phyloP scores from a whole-genome alignment of 2,329 filamentous ascomycete species.

The Trichoderma brevicompactum region DNA sequence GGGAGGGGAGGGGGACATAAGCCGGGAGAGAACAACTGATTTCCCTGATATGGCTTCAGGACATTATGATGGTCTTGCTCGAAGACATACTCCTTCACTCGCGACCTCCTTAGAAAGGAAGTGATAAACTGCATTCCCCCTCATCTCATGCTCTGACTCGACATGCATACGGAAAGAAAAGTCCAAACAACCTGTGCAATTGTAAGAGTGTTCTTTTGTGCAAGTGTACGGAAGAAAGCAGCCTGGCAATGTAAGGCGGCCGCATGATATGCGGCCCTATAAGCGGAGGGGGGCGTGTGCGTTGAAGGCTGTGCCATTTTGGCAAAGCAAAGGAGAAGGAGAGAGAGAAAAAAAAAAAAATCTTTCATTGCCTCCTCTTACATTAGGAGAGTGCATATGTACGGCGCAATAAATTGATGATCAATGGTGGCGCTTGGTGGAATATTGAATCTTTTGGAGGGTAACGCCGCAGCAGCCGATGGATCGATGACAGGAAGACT shows the following conservation, averaged over 20 bases:
- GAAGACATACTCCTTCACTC: not conserved
- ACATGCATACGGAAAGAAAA: conserved; percentile 14
- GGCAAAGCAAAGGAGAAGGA: not conserved
- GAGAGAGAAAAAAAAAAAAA: conserved; percentile 2
- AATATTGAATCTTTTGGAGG: conserved; percentile 1
- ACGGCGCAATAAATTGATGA: conserved; percentile 11
- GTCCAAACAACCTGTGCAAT: conserved; percentile 4
- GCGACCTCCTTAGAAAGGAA: conserved; percentile 11
- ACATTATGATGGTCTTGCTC: not conserved
- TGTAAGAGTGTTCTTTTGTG: conserved; percentile 17
- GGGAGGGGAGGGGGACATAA: not conserved
- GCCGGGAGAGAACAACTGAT: not conserved
- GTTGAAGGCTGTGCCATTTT: conserved; percentile 22
- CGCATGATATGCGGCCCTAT: conserved; percentile 36
- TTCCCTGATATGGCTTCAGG: not conserved
- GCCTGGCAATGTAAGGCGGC: conserved; percentile 31
- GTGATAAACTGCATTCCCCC: conserved; percentile 1
- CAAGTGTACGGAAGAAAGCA: conserved; percentile 18
- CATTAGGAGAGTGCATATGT: conserved; percentile 12
- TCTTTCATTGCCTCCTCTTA: conserved; percentile 4
- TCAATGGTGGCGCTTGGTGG: conserved; percentile 11
- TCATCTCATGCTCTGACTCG: conserved; percentile 17
- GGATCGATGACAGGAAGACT: not conserved
- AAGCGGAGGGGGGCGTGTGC: conserved; percentile 29
- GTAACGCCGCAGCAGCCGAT: conserved; percentile 13